These are phyloP conservation scores for Trypanosomatidae sp. DNA, from an alignment of 208 protist species.

Conservation along the genomic window DNA sequence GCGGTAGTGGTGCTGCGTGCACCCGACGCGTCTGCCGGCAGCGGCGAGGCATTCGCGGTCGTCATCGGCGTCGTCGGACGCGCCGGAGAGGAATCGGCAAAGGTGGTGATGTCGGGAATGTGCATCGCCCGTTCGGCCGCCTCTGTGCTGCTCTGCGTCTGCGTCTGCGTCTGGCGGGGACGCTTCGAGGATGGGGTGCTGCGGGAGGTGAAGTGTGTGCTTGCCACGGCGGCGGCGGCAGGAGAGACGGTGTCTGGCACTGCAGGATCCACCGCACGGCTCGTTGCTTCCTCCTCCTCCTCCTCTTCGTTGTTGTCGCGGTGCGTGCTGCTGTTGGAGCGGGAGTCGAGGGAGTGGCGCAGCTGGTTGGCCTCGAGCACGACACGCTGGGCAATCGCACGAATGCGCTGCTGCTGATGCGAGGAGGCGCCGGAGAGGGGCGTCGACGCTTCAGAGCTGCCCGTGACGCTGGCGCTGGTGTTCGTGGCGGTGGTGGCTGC, in stretches of 20 bases:
- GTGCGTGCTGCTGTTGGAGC: conserved; percentile 12
- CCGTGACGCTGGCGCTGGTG: conserved; percentile 16
- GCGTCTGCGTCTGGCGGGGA: no score
- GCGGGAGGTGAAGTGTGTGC: no score
- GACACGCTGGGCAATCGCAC: conserved; percentile 5
- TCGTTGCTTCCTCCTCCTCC: neutral
- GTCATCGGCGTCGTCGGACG: neutral
- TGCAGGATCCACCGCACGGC: no score
- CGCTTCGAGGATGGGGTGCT: no score
- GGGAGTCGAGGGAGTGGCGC: conserved; percentile 16
- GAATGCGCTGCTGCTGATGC: conserved; percentile 9
- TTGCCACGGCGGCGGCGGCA: no score
- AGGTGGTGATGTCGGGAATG: conserved; percentile 23
- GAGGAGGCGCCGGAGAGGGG: conserved; percentile 25
- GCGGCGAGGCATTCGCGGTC: no score
- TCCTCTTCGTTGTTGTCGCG: conserved; percentile 10
- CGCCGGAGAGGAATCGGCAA: conserved; percentile 7
- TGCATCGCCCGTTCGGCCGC: conserved; percentile 7
- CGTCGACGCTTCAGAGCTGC: conserved; percentile 17
- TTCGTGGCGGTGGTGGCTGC: conserved; percentile 10
- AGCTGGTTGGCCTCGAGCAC: conserved; percentile 8
- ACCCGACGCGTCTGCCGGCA: no score
- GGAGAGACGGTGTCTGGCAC: no score
- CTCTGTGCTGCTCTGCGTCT: neutral
- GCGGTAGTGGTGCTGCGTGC: no score